Conservation (phyloP, 2,329 filamentous ascomycete species). For the Fusarium nurragi region DNA sequence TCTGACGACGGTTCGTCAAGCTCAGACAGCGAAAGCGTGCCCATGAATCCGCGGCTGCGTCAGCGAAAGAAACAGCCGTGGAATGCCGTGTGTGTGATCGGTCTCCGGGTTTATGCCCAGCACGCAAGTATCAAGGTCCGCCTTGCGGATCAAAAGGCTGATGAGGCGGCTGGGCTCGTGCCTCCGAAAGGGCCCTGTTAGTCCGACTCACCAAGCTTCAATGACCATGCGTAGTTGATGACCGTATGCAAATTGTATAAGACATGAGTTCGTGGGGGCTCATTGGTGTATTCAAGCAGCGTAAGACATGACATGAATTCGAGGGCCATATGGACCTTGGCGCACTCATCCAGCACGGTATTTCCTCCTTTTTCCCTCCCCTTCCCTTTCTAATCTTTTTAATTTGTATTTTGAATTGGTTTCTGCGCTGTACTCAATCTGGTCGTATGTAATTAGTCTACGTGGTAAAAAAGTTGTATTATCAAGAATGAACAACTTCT, state of each 20-base stretch:
- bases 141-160: slow-evolving; percentile 47
- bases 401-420: too few relatives aligned
- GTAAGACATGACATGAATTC: not conserved
- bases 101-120: slow-evolving; percentile 52
- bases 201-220: not conserved
- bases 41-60: not conserved
- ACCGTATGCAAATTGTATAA: not conserved
- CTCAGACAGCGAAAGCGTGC: slow-evolving; percentile 31
- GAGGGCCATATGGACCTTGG: not conserved
- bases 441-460: too few relatives aligned
- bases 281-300: not conserved
- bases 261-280: too few relatives aligned
- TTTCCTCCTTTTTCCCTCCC: not conserved
- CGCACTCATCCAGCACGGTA: not conserved
- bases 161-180: slow-evolving; percentile 39
- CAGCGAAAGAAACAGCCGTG: slow-evolving; percentile 45
- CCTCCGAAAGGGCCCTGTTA: slow-evolving; percentile 22
- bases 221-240: not conserved
- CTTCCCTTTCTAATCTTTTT: not conserved
- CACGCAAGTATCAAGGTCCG: slow-evolving; percentile 49
- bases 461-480: not conserved
- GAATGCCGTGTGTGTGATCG: slow-evolving; percentile 56
- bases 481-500: not conserved
- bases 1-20: slow-evolving; percentile 39
- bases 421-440: too few relatives aligned